phyloP scores from a whole-genome alignment of 1,139 yeast genomes.

The Geotrichum siamense region DNA sequence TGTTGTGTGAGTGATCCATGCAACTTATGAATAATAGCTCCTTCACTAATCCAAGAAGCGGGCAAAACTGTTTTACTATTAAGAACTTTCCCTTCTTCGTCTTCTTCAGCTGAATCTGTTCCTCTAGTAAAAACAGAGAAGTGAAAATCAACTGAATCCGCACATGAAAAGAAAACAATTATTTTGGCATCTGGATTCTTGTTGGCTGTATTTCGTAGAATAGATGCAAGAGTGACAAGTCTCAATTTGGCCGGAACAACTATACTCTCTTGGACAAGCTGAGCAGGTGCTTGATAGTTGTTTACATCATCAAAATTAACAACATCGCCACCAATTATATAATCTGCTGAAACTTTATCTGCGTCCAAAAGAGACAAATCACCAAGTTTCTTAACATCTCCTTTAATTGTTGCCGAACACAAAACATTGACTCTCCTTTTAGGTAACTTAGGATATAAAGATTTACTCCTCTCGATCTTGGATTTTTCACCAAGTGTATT shows the following conservation, averaged over 20 bases:
- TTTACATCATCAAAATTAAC: constrained; percentile 41
- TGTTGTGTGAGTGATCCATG: constrained; percentile 90
- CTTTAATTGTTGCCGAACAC: constrained; percentile 92
- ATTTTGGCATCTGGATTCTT: constrained; percentile 43
- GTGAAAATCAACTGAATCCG: constrained; percentile 93
- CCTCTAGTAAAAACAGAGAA: constrained; percentile 55
- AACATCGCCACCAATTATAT: constrained; percentile 27
- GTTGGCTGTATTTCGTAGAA: constrained; percentile 45
- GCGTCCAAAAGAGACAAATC: constrained; percentile 63
- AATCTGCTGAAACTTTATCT: constrained; percentile 48
- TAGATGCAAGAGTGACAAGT: constrained; percentile 68
- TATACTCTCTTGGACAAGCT: constrained; percentile 65
- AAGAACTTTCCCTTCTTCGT: constrained; percentile 20
- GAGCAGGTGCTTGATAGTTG: constrained; percentile 70
- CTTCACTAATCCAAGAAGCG: constrained; percentile 47
- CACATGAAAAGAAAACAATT: constrained; percentile 84
- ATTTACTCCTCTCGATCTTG: constrained; percentile 24
- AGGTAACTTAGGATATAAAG: constrained; percentile 43
- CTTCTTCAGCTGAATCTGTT: constrained; percentile 24
- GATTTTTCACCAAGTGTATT: constrained; percentile 25
- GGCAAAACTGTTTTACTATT: constrained; percentile 39
- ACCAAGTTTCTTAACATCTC: constrained; percentile 72
- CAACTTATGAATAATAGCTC: constrained; percentile 58
- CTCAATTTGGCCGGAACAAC: constrained; percentile 90
- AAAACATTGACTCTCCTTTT: constrained; percentile 62